Conservation (phyloP, 345 rosid species). For the Eutrema japonicum region DNA sequence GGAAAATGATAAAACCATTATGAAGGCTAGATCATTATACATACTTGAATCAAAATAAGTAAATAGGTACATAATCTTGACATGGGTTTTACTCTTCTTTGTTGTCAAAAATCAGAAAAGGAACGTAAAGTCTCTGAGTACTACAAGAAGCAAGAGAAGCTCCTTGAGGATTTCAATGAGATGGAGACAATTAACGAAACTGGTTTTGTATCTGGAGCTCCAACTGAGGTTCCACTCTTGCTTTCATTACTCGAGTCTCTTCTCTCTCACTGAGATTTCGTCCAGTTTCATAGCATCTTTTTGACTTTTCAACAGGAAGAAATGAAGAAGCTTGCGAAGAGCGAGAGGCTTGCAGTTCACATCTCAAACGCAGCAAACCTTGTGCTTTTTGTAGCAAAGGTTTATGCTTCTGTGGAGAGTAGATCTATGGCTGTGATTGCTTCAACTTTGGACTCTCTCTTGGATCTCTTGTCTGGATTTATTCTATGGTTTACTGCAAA, state of each 20-base stretch:
- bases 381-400: constrained; percentile 74
- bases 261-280: neutral
- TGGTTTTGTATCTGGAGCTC: constrained; percentile 55
- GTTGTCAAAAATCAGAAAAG: constrained; percentile 50
- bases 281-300: neutral
- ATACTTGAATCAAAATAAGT: constrained; percentile 13
- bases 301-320: constrained; percentile 58
- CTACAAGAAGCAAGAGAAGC: constrained; percentile 80
- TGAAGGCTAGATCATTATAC: neutral
- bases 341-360: constrained; percentile 67
- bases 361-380: constrained; percentile 64
- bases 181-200: constrained; percentile 69
- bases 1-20: constrained; percentile 13
- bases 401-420: constrained; percentile 73
- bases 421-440: constrained; percentile 82
- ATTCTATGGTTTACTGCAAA: constrained; percentile 83
- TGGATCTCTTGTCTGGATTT: constrained; percentile 84
- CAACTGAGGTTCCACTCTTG: constrained; percentile 57
- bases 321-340: constrained; percentile 64
- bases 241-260: neutral
- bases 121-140: constrained; percentile 73
- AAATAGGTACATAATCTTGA: constrained; percentile 11
- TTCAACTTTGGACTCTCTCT: constrained; percentile 79
- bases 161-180: constrained; percentile 72
- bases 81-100: constrained; percentile 15